A percentile compares a stretch with the other conserved stretches of the same genome.
These are phyloP conservation scores for Isabelozyma heimii DNA, from an alignment of 805 yeast species.

Conservation along the genomic window DNA sequence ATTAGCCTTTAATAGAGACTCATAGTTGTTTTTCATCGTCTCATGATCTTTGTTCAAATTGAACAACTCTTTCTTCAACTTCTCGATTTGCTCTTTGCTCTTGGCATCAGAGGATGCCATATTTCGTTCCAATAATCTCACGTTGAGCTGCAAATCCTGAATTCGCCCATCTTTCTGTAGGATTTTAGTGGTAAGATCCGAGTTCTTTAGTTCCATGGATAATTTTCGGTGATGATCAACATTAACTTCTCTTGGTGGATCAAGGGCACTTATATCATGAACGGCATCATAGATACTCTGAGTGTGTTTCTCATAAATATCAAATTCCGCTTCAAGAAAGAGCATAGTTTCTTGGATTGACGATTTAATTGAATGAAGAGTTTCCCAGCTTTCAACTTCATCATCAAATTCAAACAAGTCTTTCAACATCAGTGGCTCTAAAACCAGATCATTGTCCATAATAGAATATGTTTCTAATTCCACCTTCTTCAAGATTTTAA, in stretches of 20 bases:
- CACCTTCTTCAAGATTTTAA: slow-evolving; percentile 2
- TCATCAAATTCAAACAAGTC: slow-evolving; percentile 4
- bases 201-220: slow-evolving; percentile 1
- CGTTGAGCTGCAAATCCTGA: slow-evolving; percentile 45
- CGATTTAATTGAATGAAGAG: neutral
- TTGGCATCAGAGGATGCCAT: slow-evolving; percentile 29
- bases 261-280: neutral
- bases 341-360: neutral
- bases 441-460: neutral
- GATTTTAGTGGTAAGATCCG: slow-evolving; percentile 3
- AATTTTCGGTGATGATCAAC: neutral
- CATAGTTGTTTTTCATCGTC: slow-evolving; percentile 17
- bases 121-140: slow-evolving; percentile 44
- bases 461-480: slow-evolving; percentile 3
- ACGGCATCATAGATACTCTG: slow-evolving; percentile 1
- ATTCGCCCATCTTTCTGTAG: slow-evolving; percentile 25
- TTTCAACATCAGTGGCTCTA: slow-evolving; percentile 1
- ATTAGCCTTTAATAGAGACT: slow-evolving; percentile 16
- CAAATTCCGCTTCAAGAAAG: neutral
- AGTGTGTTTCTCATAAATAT: neutral
- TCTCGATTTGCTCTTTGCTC: slow-evolving; percentile 21
- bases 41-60: slow-evolving; percentile 13
- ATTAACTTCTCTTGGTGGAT: neutral
- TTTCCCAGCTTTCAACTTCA: slow-evolving; percentile 2
- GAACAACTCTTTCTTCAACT: slow-evolving; percentile 9